A percentile compares a stretch with the other conserved stretches of the same genome.
phyloP scores from a whole-genome alignment of 768 basidiomycete genomes.

The Trametes cinnabarina region DNA sequence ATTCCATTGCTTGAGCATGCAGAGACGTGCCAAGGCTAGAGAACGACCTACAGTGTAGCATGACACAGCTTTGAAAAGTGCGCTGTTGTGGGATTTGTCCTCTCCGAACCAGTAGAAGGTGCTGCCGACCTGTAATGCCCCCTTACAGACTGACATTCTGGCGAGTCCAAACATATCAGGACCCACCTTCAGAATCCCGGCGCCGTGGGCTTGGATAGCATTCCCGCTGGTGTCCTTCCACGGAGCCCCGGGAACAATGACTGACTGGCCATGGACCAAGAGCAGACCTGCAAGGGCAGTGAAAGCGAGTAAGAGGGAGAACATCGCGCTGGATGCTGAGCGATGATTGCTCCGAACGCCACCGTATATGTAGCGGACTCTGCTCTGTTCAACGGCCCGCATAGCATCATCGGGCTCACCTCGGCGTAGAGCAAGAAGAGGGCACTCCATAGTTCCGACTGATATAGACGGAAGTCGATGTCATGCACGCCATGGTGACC shows the following conservation, averaged over 20 bases:
- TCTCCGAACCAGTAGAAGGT: slow-evolving; percentile 64
- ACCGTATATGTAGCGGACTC: not conserved
- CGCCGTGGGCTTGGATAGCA: slow-evolving; percentile 62
- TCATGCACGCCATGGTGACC: not conserved
- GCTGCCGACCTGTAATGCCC: slow-evolving; percentile 42
- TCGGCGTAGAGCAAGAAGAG: slow-evolving; percentile 4
- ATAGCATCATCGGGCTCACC: slow-evolving; percentile 11
- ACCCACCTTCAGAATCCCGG: slow-evolving; percentile 52
- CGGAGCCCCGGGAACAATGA: slow-evolving; percentile 59
- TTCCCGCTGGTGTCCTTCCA: slow-evolving; percentile 64
- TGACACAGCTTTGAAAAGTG: slow-evolving; percentile 54
- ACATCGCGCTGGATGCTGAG: slow-evolving; percentile 12
- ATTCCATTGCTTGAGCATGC: not conserved
- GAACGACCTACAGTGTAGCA: slow-evolving; percentile 46
- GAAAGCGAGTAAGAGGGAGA: slow-evolving; percentile 9
- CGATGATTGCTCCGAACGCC: not conserved
- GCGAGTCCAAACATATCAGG: not conserved
- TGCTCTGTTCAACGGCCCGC: not conserved
- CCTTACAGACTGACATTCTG: not conserved
- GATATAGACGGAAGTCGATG: not conserved
- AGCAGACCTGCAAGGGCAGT: slow-evolving; percentile 8
- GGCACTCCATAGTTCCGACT: not conserved
- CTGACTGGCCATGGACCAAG: slow-evolving; percentile 23
- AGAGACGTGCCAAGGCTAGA: not conserved
- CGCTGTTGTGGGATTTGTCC: slow-evolving; percentile 58